Evolutionary conservation across 2,329 filamentous ascomycete species (phyloP), one percentile per base, ranked within the genome.

Genomic region (Neonectria coccinea): DNA sequence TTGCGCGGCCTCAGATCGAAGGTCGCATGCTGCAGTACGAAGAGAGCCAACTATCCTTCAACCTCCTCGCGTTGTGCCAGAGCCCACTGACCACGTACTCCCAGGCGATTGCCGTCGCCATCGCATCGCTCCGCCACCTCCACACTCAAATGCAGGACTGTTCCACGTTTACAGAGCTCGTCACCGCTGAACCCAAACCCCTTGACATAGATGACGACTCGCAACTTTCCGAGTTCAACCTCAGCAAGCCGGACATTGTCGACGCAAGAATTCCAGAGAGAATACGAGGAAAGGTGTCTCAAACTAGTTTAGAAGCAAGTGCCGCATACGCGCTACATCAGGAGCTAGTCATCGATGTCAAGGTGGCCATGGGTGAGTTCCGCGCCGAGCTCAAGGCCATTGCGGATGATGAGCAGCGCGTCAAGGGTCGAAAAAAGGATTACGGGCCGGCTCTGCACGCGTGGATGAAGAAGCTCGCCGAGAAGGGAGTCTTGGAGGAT

Each of bases 1-100:
- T 90, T 7, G 91, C 89, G 1, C 85, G 84, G 56, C 86, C 88
- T 0, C 85, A 89, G 9, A 90, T 97, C 58, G 79, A 88, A 56
- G 81, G 83, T 1, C 86, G 91, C 48, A 95, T 97, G 85, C 78
- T 84, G 9, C 84, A 88, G 65, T 89, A 91, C 67, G 86, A 88
- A 66, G 88, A 88, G 36, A 87, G 84, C 11, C 84, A 88, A 56
- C 85, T 92, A 31, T 86, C 90, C n/a, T 97, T 93, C 79, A 94
- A 88, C 67, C 86, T 97, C 41, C 83, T 97, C 53, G 90, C 92
- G 25, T 80, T 97, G 2, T 91, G 91, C 67, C 86, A 87, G 62
- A 91, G 90, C 62, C 89, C 92, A 0, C 77, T 91, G 2, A 72
- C 79, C 12, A 76, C 79, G 3, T 79, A 89, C 11, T 82, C 74